These are phyloP conservation scores for Rosa persica DNA, from an alignment of 306 rosid species.

Conservation along the genomic window DNA sequence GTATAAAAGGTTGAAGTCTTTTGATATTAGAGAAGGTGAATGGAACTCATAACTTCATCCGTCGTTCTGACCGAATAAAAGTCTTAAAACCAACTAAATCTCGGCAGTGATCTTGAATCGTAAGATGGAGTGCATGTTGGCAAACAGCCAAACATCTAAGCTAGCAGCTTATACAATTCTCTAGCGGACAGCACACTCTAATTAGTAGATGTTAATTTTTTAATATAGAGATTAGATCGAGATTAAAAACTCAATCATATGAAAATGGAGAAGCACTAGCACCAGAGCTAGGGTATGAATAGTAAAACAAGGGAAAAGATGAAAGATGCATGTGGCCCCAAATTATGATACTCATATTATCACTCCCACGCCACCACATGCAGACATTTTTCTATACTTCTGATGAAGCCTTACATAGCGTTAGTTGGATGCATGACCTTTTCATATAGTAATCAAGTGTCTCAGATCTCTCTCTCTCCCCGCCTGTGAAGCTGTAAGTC, in stretches of 20 bases:
- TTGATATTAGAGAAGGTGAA: not conserved
- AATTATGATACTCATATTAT: slow-evolving; percentile 29
- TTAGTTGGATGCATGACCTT: slow-evolving; percentile 28
- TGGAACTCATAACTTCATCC: not conserved
- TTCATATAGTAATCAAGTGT: slow-evolving; percentile 12
- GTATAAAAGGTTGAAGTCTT: too few relatives aligned
- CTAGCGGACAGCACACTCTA: not conserved
- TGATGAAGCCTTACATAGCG: slow-evolving; percentile 20
- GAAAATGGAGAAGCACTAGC: not conserved
- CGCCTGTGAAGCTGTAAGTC: not conserved
- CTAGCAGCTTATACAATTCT: too few relatives aligned
- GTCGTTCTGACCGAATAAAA: too few relatives aligned
- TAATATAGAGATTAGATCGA: slow-evolving; percentile 1
- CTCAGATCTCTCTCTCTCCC: not conserved
- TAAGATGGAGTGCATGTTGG: not conserved
- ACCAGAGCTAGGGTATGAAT: slow-evolving; percentile 19
- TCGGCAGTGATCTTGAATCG: not conserved
- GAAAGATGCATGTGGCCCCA: slow-evolving; percentile 46
- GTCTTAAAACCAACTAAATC: not conserved
- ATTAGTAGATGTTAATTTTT: not conserved
- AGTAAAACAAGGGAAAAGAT: slow-evolving; percentile 28
- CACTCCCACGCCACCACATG: slow-evolving; percentile 79
- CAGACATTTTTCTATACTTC: slow-evolving; percentile 48
- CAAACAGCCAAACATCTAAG: not conserved
- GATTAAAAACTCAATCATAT: not conserved